Evolutionary conservation across 1,139 yeast genomes (phyloP).

Genomic region (Geotrichum citri-aurantii): DNA sequence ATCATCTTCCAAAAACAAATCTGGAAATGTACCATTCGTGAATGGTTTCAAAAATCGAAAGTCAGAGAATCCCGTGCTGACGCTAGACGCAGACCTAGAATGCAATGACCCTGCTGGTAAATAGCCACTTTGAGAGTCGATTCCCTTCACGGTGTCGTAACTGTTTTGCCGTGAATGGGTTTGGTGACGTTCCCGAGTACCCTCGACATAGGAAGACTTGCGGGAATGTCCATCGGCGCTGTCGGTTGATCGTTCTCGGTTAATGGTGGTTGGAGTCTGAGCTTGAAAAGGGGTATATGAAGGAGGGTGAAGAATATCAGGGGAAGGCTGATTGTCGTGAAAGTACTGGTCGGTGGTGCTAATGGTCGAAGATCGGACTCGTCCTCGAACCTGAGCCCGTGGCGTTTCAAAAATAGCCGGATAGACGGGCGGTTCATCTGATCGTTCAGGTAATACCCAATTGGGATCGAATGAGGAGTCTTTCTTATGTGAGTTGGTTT

Average conservation of each 20-base stretch:
- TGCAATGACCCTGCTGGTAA: constrained; percentile 1
- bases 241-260: constrained; percentile 1
- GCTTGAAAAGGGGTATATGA: constrained; percentile 1
- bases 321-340: constrained; percentile 8
- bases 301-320: constrained; percentile 6
- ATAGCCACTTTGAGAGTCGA: constrained; percentile 1
- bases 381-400: constrained; percentile 8
- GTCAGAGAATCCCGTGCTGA: constrained; percentile 16
- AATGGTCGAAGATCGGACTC: constrained; percentile 14
- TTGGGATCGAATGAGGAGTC: constrained; percentile 28
- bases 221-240: constrained; percentile 10
- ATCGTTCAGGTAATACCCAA: constrained; percentile 25
- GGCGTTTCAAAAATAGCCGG: constrained; percentile 8
- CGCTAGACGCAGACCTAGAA: constrained; percentile 11
- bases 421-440: background rate
- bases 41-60: constrained; percentile 14
- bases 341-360: constrained; percentile 17
- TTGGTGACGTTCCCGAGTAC: constrained; percentile 14
- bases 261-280: background rate
- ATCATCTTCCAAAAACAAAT: constrained; percentile 9
- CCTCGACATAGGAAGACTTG: constrained; percentile 17
- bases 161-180: constrained; percentile 16
- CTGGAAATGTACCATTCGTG: constrained; percentile 11
- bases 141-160: constrained; percentile 16
- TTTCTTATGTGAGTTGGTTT: constrained; percentile 14